Evolutionary conservation across 148 eudicot genomes (phyloP), one percentile per base, ranked within the genome.

Genomic region (Chenopodium berlandieri): DNA sequence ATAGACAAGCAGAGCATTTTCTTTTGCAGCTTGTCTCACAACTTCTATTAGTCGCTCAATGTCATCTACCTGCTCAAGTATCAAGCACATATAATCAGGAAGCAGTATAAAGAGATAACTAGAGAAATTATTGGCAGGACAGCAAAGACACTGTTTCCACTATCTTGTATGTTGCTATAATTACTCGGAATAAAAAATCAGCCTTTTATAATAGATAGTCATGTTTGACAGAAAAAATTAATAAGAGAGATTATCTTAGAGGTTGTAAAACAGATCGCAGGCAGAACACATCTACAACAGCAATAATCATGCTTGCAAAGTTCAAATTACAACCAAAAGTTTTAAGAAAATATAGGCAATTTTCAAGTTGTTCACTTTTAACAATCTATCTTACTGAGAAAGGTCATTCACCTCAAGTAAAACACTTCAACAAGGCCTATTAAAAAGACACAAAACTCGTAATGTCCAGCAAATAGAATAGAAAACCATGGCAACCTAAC

Each of bases 21-120:
- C 97, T 88, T 79, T 92, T 9, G 97, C 97, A 62, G 99, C 97
- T 86, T 93, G 97, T 81, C 88, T 91, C 71, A 95, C 83, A 4
- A 95, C 74, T 78, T 93, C 97, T 89, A 95, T 86, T 27, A 95
- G 86, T 16, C 82, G 83, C 20, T 93, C 97, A 17, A 91, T 63
- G 76, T 93, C 97, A 70, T 92, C 94, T 82, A 95, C 83, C 99
- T 95, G 85, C 52, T 31, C 79, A 48, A 34, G 46, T 12, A 63
- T 50, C 23, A 81, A 77, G 60, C 65, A 69, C 54, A 50, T 19
- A 20, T 22, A 44, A 74, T 79, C 44, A 84, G 82, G 76, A 75
- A 52, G 22, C 68, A 20, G 19, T 16, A 44, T 20, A 23, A 30
- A 48, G 27, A 11, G n/a, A 13, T 3, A 48, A 32, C 34, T 17